These are phyloP conservation scores for Penicillium alfredii DNA, from an alignment of 495 filamentous ascomycete species.

Conservation along the genomic window DNA sequence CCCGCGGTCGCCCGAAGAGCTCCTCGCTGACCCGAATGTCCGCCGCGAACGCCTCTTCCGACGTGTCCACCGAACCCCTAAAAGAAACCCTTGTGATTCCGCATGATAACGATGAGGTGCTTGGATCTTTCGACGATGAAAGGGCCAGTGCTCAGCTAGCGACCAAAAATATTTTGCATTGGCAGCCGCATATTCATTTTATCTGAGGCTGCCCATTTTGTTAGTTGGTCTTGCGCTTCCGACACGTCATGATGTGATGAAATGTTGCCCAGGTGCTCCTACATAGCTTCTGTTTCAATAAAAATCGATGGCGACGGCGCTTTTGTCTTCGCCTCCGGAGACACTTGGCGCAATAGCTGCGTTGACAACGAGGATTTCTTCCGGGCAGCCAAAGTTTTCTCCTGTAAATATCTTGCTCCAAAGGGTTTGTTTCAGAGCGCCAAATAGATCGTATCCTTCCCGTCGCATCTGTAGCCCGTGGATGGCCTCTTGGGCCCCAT, in stretches of 20 bases:
- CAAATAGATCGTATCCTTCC: constrained; percentile 3
- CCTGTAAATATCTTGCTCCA: background rate
- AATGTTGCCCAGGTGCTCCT: background rate
- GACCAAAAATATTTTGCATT: constrained; percentile 13
- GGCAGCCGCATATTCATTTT: constrained; percentile 17
- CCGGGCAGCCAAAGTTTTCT: background rate
- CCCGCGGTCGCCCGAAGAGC: constrained; percentile 5
- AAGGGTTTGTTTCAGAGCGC: background rate
- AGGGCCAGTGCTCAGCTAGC: constrained; percentile 10
- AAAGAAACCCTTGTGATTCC: constrained; percentile 13
- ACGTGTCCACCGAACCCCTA: constrained; percentile 1
- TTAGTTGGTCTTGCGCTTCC: background rate
- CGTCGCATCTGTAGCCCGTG: constrained; percentile 5
- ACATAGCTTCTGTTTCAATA: background rate
- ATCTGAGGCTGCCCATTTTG: constrained; percentile 2
- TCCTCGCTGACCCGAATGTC: constrained; percentile 3
- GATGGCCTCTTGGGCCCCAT: constrained; percentile 1
- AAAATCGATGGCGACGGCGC: background rate
- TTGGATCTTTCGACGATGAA: constrained; percentile 2
- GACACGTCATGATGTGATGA: background rate
- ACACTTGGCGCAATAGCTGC: background rate
- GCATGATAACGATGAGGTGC: constrained; percentile 5
- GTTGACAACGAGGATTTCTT: background rate
- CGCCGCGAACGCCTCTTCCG: constrained; percentile 11
- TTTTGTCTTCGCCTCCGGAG: background rate